Conservation (phyloP, 805 yeast genomes). For the Candida schatavii region DNA sequence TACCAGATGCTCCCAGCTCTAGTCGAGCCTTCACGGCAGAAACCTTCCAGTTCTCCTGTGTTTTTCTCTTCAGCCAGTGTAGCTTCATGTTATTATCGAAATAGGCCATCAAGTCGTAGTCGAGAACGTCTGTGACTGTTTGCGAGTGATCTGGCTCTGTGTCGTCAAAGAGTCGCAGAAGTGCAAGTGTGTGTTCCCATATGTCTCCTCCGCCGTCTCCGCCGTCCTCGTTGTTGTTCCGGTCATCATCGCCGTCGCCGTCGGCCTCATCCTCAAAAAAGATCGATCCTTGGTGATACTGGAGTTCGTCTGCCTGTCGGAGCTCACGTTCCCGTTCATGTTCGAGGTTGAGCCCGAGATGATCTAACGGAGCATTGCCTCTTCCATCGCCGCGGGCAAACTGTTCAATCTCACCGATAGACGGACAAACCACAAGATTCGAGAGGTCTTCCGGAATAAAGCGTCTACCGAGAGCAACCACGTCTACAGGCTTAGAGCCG, state of each 20-base stretch:
- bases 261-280: constrained; percentile 12
- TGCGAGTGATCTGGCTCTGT: background rate
- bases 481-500: constrained; percentile 26
- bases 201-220: constrained; percentile 5
- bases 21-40: background rate
- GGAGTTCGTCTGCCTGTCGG: background rate
- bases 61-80: constrained; percentile 64
- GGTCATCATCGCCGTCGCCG: constrained; percentile 11
- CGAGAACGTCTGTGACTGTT: constrained; percentile 30
- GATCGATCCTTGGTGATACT: background rate
- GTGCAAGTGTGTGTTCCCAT: too few species aligned
- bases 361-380: background rate
- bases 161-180: constrained; percentile 8
- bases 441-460: constrained; percentile 1
- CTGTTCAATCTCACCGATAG: background rate
- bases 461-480: constrained; percentile 8
- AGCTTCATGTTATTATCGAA: constrained; percentile 62
- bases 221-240: background rate
- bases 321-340: background rate
- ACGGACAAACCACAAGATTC: background rate
- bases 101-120: constrained; percentile 61
- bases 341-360: background rate
- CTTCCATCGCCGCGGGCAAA: background rate
- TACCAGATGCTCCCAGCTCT: background rate
- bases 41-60: constrained; percentile 79